Base-by-base conservation (phyloP, 805 yeast species). In the Pichia californica region DNA sequence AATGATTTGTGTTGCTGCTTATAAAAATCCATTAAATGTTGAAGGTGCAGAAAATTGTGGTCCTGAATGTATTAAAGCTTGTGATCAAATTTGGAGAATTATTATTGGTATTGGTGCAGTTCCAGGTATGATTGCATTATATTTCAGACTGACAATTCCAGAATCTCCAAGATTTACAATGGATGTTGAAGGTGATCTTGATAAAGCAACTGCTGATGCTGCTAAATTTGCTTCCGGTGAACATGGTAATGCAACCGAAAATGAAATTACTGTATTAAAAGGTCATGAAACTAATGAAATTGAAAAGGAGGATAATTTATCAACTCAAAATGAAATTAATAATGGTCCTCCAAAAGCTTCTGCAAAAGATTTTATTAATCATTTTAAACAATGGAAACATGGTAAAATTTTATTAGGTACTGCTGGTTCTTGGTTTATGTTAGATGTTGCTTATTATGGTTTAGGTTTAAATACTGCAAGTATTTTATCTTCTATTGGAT, bases 1-100 rank as follows among this genome's bases (percentile, higher is more conserved):
- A 45, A 68, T 88, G 52, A 58, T 85, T 47, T 73, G 79, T 59
- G 84, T 85, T 53, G 83, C 82, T 43, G 95, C 79, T 54, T 88
- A 83, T 75, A 85, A 83, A 64, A 64, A 67, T 52, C 69, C 71
- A 29, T 69, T 87, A 53, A 69, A 73, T 35, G 70, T 88, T 52
- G 64, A 69, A 52, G 60, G 52, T 41, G 85, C 84, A 35, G 67
- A 73, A 31, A 74, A 74, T 58, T 88, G 95, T 76, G 79, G 69
- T 47, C 73, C 67, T 30, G 67, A 55, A 18, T 88, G 96, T 81
- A 63, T 69, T 49, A 77, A 71, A 62, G 95, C 95, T 44, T 76
- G 84, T 67, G 96, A 88, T 69, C 88, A 83, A 70, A 85, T 86
- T 86, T 88, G 96, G 96, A 85, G 96, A 79, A 75, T 88, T 52